phyloP scores from a whole-genome alignment of 2,329 filamentous ascomycete species.

The Aureobasidium sp. region DNA sequence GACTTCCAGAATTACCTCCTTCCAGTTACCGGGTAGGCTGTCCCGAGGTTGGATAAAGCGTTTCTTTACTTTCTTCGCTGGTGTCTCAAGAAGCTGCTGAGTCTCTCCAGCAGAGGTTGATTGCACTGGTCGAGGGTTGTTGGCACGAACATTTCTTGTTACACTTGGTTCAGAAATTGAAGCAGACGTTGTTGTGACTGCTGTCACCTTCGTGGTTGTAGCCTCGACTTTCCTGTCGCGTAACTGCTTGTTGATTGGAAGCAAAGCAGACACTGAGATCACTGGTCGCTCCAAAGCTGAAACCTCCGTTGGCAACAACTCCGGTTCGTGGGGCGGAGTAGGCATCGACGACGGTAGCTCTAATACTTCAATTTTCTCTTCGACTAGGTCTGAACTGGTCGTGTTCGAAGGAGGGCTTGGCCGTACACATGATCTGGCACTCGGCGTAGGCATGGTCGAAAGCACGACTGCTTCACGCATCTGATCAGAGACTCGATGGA shows the following conservation, averaged over 20 bases:
- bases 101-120: not conserved
- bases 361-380: not conserved
- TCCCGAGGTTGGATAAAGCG: slow-evolving; percentile 23
- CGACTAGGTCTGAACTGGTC: not conserved
- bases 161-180: not conserved
- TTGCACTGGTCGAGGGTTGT: not conserved
- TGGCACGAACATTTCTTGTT: not conserved
- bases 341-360: slow-evolving; percentile 4
- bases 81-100: not conserved
- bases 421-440: not conserved
- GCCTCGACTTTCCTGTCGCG: not conserved
- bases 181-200: not conserved
- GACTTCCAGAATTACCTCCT: slow-evolving; percentile 21
- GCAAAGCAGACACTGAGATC: not conserved
- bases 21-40: slow-evolving; percentile 26
- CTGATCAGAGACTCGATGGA: not conserved
- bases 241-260: not conserved
- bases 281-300: not conserved
- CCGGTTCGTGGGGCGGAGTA: not conserved
- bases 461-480: not conserved
- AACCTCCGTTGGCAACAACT: not conserved
- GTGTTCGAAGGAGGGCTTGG: not conserved
- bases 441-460: not conserved
- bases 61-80: slow-evolving; percentile 15
- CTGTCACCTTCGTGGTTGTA: not conserved